phyloP scores from a whole-genome alignment of 2,329 filamentous ascomycete species.

The Epichloe bromicola region DNA sequence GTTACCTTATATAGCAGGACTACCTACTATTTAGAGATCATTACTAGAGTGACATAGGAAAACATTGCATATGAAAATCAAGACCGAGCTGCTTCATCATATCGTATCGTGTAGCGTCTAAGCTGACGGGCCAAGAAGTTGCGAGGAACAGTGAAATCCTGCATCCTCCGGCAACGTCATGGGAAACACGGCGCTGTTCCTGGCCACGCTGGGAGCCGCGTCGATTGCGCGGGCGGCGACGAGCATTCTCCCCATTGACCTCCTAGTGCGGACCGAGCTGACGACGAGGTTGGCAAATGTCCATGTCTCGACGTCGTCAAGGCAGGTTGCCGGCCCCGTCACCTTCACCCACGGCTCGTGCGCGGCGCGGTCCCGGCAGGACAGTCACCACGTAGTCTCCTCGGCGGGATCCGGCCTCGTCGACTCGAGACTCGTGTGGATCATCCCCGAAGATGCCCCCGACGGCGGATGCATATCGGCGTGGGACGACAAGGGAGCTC shows the following conservation, averaged over 20 bases:
- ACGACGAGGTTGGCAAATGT: slow-evolving; percentile 21
- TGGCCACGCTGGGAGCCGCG: background rate
- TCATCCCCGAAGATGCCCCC: slow-evolving; percentile 9
- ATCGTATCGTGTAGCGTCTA: too few relatives aligned
- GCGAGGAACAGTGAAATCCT: too few relatives aligned
- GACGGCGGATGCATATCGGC: slow-evolving; percentile 28
- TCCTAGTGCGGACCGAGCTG: slow-evolving; percentile 22
- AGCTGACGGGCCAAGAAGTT: too few relatives aligned
- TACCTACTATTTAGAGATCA: too few relatives aligned
- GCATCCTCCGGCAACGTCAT: too few relatives aligned
- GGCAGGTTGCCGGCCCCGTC: slow-evolving; percentile 7
- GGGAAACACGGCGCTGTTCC: background rate
- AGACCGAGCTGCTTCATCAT: too few relatives aligned
- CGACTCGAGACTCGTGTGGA: slow-evolving; percentile 5
- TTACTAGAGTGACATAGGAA: too few relatives aligned
- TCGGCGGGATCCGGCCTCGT: background rate
- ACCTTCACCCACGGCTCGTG: slow-evolving; percentile 12
- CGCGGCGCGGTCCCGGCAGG: slow-evolving; percentile 6
- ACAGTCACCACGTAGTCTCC: slow-evolving; percentile 10
- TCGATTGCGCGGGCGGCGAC: background rate
- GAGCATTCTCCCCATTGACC: slow-evolving; percentile 15
- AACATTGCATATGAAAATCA: too few relatives aligned
- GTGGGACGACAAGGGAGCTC: slow-evolving; percentile 18
- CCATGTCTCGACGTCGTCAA: slow-evolving; percentile 9
- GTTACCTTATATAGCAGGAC: too few relatives aligned